These are phyloP conservation scores for Ascochyta rabiei DNA, from an alignment of 2,329 filamentous ascomycete species.

Conservation along the genomic window DNA sequence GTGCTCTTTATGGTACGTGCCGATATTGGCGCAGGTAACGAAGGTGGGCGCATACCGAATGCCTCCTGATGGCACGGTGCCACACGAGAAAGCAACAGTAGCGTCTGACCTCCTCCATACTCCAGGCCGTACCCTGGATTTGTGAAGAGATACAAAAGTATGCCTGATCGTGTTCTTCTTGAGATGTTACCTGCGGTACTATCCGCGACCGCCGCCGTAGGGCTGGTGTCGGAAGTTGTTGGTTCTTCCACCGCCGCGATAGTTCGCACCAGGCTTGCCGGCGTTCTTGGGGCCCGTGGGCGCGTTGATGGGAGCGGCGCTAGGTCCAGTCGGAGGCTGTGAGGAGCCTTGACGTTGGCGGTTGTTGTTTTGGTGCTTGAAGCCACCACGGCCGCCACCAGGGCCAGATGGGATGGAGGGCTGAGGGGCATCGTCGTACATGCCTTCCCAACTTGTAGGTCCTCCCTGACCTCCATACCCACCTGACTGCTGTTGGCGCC, in stretches of 20 bases:
- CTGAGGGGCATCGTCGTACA: conserved; percentile 95
- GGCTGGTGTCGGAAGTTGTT: conserved; percentile 41
- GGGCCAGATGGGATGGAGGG: conserved; percentile 67
- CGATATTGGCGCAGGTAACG: background rate
- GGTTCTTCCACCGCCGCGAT: conserved; percentile 76
- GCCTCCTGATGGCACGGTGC: background rate
- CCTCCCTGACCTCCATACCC: conserved; percentile 62
- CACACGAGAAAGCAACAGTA: background rate
- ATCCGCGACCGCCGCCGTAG: conserved; percentile 36
- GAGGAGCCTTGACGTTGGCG: conserved; percentile 47
- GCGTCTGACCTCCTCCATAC: background rate
- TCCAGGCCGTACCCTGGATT: background rate
- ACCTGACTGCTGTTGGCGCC: conserved; percentile 55
- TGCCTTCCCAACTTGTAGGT: conserved; percentile 93
- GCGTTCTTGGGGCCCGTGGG: conserved; percentile 97
- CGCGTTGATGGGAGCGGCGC: conserved; percentile 72
- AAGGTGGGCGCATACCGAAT: background rate
- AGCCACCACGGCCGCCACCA: conserved; percentile 49
- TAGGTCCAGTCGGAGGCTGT: conserved; percentile 49
- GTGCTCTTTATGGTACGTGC: background rate
- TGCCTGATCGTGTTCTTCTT: background rate
- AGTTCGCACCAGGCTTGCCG: conserved; percentile 88
- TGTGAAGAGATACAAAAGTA: background rate
- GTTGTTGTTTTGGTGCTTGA: conserved; percentile 38
- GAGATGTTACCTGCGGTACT: background rate